Evolutionary conservation across 2,329 filamentous ascomycete genomes (phyloP), one percentile per base, ranked within the genome.

Genomic region (Helotiales sp.): DNA sequence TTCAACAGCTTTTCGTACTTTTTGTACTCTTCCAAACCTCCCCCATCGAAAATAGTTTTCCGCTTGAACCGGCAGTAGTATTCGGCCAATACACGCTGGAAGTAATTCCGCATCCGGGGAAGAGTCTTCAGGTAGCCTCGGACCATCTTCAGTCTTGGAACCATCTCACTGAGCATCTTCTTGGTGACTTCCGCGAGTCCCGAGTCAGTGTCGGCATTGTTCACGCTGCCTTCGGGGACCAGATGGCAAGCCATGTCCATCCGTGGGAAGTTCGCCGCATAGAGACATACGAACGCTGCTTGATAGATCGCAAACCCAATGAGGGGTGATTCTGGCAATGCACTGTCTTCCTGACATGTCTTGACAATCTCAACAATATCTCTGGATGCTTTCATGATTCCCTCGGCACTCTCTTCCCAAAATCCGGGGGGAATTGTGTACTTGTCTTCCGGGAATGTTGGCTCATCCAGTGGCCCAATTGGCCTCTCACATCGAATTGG

Each of bases 291-390:
- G 72, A 91, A 90, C 0, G 86, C 85, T 0, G 89, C 88, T 11
- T 85, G 86, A 82, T 89, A 93, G 45, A 90, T 82, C 2, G 89
- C 86, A 73, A 91, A 92, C 3, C 87, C 83, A 3, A 89, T 84
- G 37, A 91, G 83, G 0, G 89, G 88, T 0, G 90, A 92, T 76
- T 92, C 86, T 1, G 75, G 75, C n/a, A 91, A 79, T 64, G 86
- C 86, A 63, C 86, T 83, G 76, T 83, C 84, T 63, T 86, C 73
- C 80, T 87, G 83, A 73, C 87, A 89, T 3, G 88, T 86, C 15
- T 85, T 82, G 17, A 91, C 84, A 30, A 93, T 80, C 63, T 91
- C 85, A 50, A 90, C 83, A 67, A 92, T 88, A 26, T 89, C 85
- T 60, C 83, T 82, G 6, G 87, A 87, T 2, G 89, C 84, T 66